Evolutionary conservation across 2,329 filamentous ascomycete genomes (phyloP).

Genomic region (Arthrobotrys sphaeroides): DNA sequence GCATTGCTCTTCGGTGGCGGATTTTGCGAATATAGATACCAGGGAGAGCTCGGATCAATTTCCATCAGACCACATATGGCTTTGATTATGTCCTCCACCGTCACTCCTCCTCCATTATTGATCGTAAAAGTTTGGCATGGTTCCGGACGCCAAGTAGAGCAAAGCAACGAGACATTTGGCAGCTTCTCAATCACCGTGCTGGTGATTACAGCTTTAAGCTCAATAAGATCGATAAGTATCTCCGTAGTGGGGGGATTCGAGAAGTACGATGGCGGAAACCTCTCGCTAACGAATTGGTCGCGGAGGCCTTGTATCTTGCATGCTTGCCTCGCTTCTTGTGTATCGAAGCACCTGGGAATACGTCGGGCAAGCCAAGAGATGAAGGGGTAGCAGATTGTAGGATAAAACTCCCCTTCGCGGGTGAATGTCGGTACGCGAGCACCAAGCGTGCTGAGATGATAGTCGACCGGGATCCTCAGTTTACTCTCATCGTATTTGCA

Average conservation of each 20-base stretch:
- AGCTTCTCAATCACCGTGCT: neutral
- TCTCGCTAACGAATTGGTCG: neutral
- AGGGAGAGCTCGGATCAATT: no score
- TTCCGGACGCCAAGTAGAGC: no score
- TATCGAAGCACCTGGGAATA: neutral
- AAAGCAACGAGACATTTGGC: neutral
- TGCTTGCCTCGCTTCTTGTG: neutral
- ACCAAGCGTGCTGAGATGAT: neutral
- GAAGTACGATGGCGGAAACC: neutral
- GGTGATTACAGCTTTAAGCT: neutral
- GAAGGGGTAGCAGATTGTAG: neutral
- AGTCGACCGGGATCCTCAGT: neutral
- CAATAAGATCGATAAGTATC: neutral
- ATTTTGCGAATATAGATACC: no score
- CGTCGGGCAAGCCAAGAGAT: conserved; percentile 1
- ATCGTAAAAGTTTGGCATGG: neutral
- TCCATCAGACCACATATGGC: neutral
- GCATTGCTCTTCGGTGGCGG: neutral
- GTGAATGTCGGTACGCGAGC: neutral
- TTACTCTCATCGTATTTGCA: neutral
- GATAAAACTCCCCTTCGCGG: neutral
- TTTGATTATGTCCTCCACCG: neutral
- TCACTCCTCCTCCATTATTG: neutral
- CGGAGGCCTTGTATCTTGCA: neutral
- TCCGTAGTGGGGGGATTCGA: neutral